Evolutionary conservation across 2,329 filamentous ascomycete genomes (phyloP), one percentile per base, ranked within the genome.

Genomic region (Colletotrichum siamense): DNA sequence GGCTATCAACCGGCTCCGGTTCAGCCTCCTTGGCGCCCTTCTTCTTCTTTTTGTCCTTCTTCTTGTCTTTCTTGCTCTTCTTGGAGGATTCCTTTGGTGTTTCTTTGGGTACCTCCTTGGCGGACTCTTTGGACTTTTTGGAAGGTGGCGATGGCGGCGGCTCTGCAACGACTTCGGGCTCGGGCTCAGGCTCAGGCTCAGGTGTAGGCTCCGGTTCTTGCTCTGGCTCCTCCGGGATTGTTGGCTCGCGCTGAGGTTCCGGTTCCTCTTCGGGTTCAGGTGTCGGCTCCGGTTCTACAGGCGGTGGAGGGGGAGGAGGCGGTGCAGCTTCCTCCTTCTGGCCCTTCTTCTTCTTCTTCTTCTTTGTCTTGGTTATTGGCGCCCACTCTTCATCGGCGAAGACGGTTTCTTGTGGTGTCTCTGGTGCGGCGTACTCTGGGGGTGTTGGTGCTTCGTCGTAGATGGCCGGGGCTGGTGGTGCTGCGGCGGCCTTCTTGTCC

Each of bases 31-130:
- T 76, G 32, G 34, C 69, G 55, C 67, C 32, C 68, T 78, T 78
- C 62, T 67, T 77, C 59, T 76, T 77, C 59, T 76, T 77, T 32
- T 75, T 77, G 28, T 77, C 78, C 68, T 76, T 77, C 9, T 77
- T 73, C 69, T 77, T 71, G 65, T 73, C 76, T n/a, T 78, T 75
- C 64, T 75, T 74, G 26, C 69, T 70, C 39, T 73, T 71, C n/a
- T 77, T 78, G 13, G 69, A 71, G 68, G 44, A 13, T 52, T 75
- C 75, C 52, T 77, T 77, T 0, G 73, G 34, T 34, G 67, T 59
- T 52, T 67, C 64, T 59, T 68, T 44, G 59, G 12, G 30, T 39
- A 16, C 16, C 34, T 75, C 73, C 39, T 75, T 75, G 52, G 57
- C 34, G 28, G 70, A 44, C 49, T 75, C 62, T 32, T 75, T 75